Base-by-base conservation (phyloP, 31 red algal species). In the Odonthalia washingtoniensis region DNA sequence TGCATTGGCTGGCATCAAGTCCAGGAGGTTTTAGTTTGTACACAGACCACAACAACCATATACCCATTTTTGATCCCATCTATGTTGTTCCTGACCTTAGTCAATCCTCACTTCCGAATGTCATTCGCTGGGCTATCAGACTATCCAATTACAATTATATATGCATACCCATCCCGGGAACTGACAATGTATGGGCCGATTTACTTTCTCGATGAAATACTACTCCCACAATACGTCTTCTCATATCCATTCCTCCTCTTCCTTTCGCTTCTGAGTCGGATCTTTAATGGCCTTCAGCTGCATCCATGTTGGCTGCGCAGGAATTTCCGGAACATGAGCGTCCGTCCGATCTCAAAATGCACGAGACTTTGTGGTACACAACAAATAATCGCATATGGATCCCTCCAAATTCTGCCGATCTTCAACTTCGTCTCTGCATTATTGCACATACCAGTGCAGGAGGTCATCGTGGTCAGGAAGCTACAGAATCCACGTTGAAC, bases 131-230 rank as follows among this genome's bases (percentile, higher is more conserved):
- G 70, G 70, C 70, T 3, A 16, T 74, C 40, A 4, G 36, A 42
- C 27, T 74, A n/a, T 39, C 33, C 5, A 42, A 3, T 2, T 74
- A 74, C 70, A 74, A 74, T 36, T 74, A 74, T 27, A 32, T 12
- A 12, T 70, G 66, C 66, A 32, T 70, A 12, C 66, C 9, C 34
- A 70, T 70, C 66, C 12, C n/a, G 66, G 66, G 66, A 27, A 6
- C 9, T 9, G 28, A 70, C 9, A 70, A 74, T 36, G 70, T 39
- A 42, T 74, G 70, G 70, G 70, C 70, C 34, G 70, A n/a, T n/a
- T n/a, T n/a, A n/a, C n/a, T n/a, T n/a, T n/a, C n/a, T 61, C 52
- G 52, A 14, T 61, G 52, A 24, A 17, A 14, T 17, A 24, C 52
- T 61, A n/a, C n/a, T n/a, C 52, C 52, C 16, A 74, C 34, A 39